These are phyloP conservation scores for Aureobasidium uvarum DNA, from an alignment of 2,329 filamentous ascomycete genomes.

Conservation along the genomic window DNA sequence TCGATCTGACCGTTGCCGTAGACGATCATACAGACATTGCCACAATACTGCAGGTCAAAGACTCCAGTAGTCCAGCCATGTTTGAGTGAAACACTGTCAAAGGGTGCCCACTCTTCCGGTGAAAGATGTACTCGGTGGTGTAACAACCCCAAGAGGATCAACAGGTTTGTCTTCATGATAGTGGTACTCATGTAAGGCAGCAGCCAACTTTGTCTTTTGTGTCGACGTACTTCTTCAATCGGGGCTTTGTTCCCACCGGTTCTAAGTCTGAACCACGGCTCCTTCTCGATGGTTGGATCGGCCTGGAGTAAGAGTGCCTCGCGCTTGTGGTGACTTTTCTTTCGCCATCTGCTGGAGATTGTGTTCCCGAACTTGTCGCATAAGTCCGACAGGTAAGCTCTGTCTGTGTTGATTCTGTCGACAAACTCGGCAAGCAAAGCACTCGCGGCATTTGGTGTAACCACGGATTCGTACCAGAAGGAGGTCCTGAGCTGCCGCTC, in stretches of 20 bases:
- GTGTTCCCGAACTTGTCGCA: conserved; percentile 3
- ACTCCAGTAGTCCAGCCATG: background rate
- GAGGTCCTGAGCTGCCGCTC: too few species aligned
- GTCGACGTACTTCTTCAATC: too few species aligned
- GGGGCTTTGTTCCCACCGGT: too few species aligned
- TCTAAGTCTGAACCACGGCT: background rate
- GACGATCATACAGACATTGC: too few species aligned
- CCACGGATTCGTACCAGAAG: too few species aligned
- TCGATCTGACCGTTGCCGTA: too few species aligned
- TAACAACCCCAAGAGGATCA: background rate
- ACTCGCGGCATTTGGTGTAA: too few species aligned
- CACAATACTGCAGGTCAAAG: background rate
- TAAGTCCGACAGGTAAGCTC: background rate
- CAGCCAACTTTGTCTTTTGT: background rate
- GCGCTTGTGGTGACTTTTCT: background rate
- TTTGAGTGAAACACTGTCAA: background rate
- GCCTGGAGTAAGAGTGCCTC: background rate
- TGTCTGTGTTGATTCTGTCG: too few species aligned
- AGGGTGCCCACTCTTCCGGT: background rate
- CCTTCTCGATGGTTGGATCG: conserved; percentile 3
- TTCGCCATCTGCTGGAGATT: background rate
- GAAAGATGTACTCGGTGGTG: background rate
- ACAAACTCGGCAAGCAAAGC: too few species aligned
- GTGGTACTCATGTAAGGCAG: background rate
- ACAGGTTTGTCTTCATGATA: background rate